phyloP scores from a whole-genome alignment of 345 rosid genomes.

The Excoecaria cochinchinensis region DNA sequence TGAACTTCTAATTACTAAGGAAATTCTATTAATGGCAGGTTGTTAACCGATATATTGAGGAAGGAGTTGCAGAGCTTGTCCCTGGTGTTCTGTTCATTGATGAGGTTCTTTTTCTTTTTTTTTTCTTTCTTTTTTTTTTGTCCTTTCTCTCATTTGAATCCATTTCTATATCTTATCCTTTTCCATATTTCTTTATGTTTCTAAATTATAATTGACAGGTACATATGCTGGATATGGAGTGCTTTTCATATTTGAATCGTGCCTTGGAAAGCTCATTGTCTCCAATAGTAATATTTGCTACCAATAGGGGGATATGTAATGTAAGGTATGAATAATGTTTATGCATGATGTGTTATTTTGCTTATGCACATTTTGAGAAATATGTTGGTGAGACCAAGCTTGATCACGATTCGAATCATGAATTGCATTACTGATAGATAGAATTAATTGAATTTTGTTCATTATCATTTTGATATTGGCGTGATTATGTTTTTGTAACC shows the following conservation, averaged over 20 bases:
- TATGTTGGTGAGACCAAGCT: not conserved
- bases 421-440: not conserved
- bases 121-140: too few relatives aligned
- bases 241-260: conserved; percentile 93
- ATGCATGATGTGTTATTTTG: not conserved
- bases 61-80: conserved; percentile 93
- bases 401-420: not conserved
- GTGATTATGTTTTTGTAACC: not conserved
- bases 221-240: conserved; percentile 99
- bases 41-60: conserved; percentile 91
- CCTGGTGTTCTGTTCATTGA: conserved; percentile 98
- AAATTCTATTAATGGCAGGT: conserved; percentile 50
- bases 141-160: not conserved
- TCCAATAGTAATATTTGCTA: conserved; percentile 95
- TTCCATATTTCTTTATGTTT: not conserved
- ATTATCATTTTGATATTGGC: not conserved
- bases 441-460: not conserved
- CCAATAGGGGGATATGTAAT: conserved; percentile 95
- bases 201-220: conserved; percentile 50
- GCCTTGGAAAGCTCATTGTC: conserved; percentile 95
- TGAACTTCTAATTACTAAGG: conserved; percentile 10
- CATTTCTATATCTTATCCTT: conserved; percentile 13
- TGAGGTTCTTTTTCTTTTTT: too few relatives aligned
- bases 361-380: not conserved
- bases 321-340: conserved; percentile 60